A percentile compares a stretch with the other conserved stretches of the same genome.
Evolutionary conservation across 2,329 filamentous ascomycete species (phyloP).

Genomic region (Aspergillus sp.): DNA sequence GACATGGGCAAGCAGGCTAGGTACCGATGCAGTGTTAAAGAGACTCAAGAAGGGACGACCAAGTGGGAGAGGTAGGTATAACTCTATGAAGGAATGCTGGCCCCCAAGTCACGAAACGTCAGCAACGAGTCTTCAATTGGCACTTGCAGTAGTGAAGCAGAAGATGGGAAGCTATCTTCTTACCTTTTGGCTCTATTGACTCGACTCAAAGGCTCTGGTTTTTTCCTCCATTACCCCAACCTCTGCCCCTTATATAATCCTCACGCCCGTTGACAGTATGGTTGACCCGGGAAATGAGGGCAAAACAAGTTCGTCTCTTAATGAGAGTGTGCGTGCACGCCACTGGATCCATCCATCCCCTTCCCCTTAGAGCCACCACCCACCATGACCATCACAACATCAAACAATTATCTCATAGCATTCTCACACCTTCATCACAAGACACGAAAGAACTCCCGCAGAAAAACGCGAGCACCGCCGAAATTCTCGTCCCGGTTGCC

Average conservation of each 20-base stretch:
- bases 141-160: not conserved
- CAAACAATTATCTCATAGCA: not conserved
- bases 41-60: not conserved
- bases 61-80: not conserved
- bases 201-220: not conserved
- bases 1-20: not conserved
- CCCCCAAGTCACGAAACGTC: not conserved
- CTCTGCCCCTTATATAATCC: not conserved
- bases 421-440: not conserved
- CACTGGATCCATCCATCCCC: not conserved
- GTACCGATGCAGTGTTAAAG: not conserved
- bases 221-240: not conserved
- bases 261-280: too few relatives aligned
- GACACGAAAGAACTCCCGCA: not conserved
- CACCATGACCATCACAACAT: not conserved
- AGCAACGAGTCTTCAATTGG: not conserved
- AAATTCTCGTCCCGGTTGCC: conserved; percentile 9
- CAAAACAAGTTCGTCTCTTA: too few relatives aligned
- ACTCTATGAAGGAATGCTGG: not conserved
- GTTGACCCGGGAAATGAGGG: too few relatives aligned
- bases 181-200: not conserved
- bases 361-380: not conserved
- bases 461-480: not conserved
- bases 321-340: too few relatives aligned
- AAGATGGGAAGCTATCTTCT: not conserved